Evolutionary conservation across 495 filamentous ascomycete genomes (phyloP).

Genomic region (Aspergillus saccharolyticus): DNA sequence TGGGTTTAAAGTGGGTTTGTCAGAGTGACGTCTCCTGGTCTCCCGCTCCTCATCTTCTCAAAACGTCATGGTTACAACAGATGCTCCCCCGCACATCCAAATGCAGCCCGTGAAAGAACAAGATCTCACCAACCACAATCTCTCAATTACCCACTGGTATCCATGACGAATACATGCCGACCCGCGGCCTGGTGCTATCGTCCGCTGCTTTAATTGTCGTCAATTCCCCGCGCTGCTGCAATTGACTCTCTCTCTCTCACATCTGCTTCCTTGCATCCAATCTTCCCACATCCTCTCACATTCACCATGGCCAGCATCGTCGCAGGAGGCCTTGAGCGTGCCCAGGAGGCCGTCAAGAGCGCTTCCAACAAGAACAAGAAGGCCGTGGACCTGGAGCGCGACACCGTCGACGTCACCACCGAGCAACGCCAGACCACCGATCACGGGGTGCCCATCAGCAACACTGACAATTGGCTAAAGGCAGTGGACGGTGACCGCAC

Average conservation of each 20-base stretch:
- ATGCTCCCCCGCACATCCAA: background rate
- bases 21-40: background rate
- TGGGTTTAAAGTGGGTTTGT: background rate
- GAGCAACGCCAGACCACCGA: conserved; percentile 56
- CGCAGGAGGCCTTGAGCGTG: conserved; percentile 26
- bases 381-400: conserved; percentile 27
- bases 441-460: conserved; percentile 60
- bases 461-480: conserved; percentile 67
- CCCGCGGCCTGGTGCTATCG: background rate
- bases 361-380: conserved; percentile 26
- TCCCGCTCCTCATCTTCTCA: background rate
- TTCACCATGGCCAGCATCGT: conserved; percentile 24
- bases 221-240: background rate
- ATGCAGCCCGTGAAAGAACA: background rate
- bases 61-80: background rate
- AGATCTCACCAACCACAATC: background rate
- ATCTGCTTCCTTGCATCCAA: background rate
- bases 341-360: conserved; percentile 25
- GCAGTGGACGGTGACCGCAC: conserved; percentile 49
- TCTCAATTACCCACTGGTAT: background rate
- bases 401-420: conserved; percentile 30
- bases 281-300: background rate
- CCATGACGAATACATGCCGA: background rate
- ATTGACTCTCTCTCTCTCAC: background rate
- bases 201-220: background rate